These are phyloP conservation scores for Aspergillus persii DNA, from an alignment of 2,329 filamentous ascomycete genomes.

Conservation along the genomic window DNA sequence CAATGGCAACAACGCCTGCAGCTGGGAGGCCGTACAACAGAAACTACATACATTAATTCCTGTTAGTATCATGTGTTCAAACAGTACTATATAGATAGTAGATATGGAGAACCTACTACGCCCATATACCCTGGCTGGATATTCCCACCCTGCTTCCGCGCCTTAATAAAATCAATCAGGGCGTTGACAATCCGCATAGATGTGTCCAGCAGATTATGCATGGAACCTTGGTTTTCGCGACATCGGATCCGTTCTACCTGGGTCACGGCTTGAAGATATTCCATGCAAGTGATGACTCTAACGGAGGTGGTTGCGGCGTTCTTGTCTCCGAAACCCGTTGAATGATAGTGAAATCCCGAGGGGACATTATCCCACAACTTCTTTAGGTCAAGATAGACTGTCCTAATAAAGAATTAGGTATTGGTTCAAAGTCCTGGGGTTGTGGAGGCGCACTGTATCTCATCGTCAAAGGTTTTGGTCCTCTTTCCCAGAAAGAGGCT, in stretches of 20 bases:
- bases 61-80: too few species aligned
- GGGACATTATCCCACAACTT: constrained; percentile 19
- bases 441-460: neutral
- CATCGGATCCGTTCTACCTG: constrained; percentile 24
- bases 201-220: constrained; percentile 18
- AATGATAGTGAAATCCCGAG: constrained; percentile 17
- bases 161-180: constrained; percentile 20
- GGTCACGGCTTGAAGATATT: constrained; percentile 20
- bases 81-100: too few species aligned
- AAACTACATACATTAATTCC: constrained; percentile 7
- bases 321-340: constrained; percentile 12
- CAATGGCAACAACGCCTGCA: constrained; percentile 20
- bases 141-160: constrained; percentile 7
- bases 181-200: constrained; percentile 21
- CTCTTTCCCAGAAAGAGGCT: constrained; percentile 22
- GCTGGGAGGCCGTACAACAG: constrained; percentile 20
- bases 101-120: constrained; percentile 8
- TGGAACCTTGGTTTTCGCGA: constrained; percentile 13
- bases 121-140: constrained; percentile 15
- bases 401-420: neutral
- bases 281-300: constrained; percentile 18
- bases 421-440: neutral
- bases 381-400: constrained; percentile 14
- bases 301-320: constrained; percentile 6
- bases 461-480: neutral